Conservation (phyloP, 345 rosid genomes). For the Viola odorata region DNA sequence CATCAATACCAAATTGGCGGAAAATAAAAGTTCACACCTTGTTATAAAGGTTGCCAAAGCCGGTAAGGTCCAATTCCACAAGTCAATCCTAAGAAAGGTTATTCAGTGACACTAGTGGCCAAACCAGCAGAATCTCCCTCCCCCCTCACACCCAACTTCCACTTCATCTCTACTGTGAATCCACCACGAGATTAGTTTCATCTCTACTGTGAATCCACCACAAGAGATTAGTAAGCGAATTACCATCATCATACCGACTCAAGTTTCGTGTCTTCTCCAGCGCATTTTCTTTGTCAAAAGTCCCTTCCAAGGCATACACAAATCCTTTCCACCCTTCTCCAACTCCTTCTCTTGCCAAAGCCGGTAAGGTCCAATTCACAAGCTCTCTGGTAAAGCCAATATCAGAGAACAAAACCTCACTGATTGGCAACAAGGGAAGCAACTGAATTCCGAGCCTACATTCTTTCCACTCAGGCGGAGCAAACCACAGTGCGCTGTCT, state of each 20-base stretch:
- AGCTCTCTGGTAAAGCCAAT: constrained; percentile 51
- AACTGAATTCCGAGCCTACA: constrained; percentile 87
- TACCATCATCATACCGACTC: constrained; percentile 66
- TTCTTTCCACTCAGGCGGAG: constrained; percentile 71
- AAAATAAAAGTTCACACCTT: too few relatives aligned
- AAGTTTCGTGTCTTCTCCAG: constrained; percentile 54
- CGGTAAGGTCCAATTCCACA: background rate
- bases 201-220: constrained; percentile 92
- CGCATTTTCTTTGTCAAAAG: constrained; percentile 56
- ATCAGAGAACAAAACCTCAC: constrained; percentile 70
- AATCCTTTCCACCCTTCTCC: constrained; percentile 97
- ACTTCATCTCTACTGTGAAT: constrained; percentile 58
- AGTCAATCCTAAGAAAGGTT: background rate
- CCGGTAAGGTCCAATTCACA: constrained; percentile 75
- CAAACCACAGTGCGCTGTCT: constrained; percentile 91
- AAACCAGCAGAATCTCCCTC: constrained; percentile 65
- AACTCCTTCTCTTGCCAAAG: constrained; percentile 57
- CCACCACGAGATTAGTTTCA: constrained; percentile 85
- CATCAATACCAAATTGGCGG: too few relatives aligned
- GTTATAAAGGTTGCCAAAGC: too few relatives aligned
- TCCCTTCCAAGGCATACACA: constrained; percentile 70
- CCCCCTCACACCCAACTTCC: constrained; percentile 30
- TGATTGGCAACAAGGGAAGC: constrained; percentile 60
- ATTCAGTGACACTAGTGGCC: constrained; percentile 59
- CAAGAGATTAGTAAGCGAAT: constrained; percentile 64